Percentiles rank a stretch among this genome's conserved stretches.
These are phyloP conservation scores for Oryza officinalis DNA, from an alignment of 176 grass and related monocot species.

Conservation along the genomic window DNA sequence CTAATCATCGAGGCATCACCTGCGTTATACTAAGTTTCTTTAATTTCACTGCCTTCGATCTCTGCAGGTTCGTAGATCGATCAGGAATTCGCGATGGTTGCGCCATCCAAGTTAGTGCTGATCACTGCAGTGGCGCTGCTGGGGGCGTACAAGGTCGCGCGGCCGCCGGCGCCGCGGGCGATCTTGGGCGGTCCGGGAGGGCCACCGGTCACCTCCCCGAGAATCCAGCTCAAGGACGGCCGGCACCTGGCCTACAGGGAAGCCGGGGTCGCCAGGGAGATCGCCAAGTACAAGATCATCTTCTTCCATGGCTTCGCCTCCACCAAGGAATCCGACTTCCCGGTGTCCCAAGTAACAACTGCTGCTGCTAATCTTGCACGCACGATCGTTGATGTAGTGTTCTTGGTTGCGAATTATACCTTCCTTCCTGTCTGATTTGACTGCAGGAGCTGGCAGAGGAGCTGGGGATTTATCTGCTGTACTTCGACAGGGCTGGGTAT, in stretches of 20 bases:
- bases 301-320: constrained; percentile 46
- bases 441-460: constrained; percentile 55
- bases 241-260: constrained; percentile 67
- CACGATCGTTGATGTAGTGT: neutral
- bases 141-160: constrained; percentile 46
- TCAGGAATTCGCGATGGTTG: neutral
- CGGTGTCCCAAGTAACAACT: constrained; percentile 42
- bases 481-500: constrained; percentile 74
- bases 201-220: constrained; percentile 42
- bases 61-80: neutral
- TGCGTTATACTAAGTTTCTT: neutral
- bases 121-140: constrained; percentile 11
- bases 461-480: constrained; percentile 51
- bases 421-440: neutral
- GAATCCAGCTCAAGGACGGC: constrained; percentile 62
- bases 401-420: neutral
- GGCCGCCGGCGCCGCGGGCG: constrained; percentile 45
- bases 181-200: constrained; percentile 52
- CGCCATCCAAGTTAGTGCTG: constrained; percentile 2
- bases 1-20: neutral
- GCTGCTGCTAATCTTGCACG: neutral
- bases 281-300: constrained; percentile 55
- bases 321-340: constrained; percentile 46
- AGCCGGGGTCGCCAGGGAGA: constrained; percentile 53
- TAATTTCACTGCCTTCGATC: neutral